Conservation (phyloP, 345 rosid species). For the Eucalyptus erythrocorys region DNA sequence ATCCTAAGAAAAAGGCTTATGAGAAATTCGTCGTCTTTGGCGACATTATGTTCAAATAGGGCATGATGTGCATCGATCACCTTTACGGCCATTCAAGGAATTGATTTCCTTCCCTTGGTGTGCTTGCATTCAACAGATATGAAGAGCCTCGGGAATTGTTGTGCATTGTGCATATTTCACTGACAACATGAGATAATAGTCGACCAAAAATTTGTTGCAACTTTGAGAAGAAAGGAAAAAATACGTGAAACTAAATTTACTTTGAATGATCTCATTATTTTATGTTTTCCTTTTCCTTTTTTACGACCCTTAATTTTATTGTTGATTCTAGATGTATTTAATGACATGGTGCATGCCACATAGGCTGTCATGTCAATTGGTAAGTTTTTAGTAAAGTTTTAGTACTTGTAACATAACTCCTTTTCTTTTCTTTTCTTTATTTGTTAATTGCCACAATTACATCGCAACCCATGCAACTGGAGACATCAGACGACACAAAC, state of each 20-base stretch:
- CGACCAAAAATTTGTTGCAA: not conserved
- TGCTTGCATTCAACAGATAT: not conserved
- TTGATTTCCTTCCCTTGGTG: not conserved
- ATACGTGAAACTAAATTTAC: not conserved
- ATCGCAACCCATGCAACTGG: not conserved
- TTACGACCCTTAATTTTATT: not conserved
- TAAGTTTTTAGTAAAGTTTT: not conserved
- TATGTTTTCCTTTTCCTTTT: not conserved
- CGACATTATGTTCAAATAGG: not conserved
- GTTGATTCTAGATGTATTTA: rapidly evolving
- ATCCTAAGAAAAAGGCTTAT: too few relatives aligned
- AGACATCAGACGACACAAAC: not conserved
- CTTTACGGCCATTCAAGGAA: not conserved
- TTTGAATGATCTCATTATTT: not conserved
- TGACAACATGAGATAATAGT: not conserved
- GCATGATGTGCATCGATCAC: not conserved
- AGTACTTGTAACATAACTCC: not conserved
- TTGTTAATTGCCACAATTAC: not conserved
- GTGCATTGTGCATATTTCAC: not conserved
- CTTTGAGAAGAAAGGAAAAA: not conserved
- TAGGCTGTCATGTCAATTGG: not conserved
- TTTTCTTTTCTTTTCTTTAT: not conserved
- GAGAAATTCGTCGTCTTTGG: too few relatives aligned
- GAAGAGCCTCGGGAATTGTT: not conserved
- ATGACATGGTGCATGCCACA: not conserved